These are phyloP conservation scores for Nicotiana noctiflora DNA, from an alignment of 257 asterid genomes.

Conservation along the genomic window DNA sequence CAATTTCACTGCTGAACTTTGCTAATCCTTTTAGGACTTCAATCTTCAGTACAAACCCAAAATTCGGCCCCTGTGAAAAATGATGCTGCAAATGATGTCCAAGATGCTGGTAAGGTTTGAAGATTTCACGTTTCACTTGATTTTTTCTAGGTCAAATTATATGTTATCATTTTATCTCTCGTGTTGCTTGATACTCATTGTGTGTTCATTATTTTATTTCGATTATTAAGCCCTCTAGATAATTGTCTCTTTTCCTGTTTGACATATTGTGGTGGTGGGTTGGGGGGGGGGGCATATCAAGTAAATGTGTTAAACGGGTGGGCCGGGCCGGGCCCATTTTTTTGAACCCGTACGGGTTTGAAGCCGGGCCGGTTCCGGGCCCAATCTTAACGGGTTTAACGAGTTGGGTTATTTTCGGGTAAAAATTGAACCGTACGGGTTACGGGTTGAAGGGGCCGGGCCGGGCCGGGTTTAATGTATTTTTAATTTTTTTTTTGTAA, in stretches of 20 bases:
- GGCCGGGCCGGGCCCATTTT: no score
- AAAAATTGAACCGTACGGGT: no score
- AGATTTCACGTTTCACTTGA: neutral
- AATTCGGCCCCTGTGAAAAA: slow-evolving; percentile 10
- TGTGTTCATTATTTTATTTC: neutral
- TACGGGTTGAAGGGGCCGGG: no score
- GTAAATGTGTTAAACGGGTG: no score
- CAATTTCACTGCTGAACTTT: slow-evolving; percentile 13
- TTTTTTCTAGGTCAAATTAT: neutral
- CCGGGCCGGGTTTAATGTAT: no score
- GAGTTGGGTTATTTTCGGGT: no score
- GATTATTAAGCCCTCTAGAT: neutral
- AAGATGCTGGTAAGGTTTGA: slow-evolving; percentile 24
- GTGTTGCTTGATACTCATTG: neutral
- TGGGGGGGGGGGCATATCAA: neutral
- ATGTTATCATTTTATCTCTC: neutral
- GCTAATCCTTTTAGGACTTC: slow-evolving; percentile 22
- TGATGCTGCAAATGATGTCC: slow-evolving; percentile 24
- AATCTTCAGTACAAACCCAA: slow-evolving; percentile 26
- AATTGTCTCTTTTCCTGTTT: neutral
- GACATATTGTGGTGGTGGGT: neutral
- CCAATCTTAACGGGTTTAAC: no score
- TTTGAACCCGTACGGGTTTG: no score
- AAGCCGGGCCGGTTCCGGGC: no score
- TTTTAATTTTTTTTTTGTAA: no score